phyloP scores from a whole-genome alignment of 345 rosid genomes.

The Aethionema arabicum region DNA sequence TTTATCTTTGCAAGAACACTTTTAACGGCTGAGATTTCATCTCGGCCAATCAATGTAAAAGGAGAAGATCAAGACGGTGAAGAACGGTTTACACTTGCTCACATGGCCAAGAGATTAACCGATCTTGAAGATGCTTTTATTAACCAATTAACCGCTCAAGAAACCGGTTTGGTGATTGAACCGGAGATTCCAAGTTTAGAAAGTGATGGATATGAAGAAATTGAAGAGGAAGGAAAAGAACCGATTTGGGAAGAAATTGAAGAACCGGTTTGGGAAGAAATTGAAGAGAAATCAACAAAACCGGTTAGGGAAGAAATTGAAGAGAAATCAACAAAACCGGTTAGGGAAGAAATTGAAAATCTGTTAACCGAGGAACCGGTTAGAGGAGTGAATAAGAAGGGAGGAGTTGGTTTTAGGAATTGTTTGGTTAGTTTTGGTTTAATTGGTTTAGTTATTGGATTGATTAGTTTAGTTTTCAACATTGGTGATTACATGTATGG shows the following conservation, averaged over 20 bases:
- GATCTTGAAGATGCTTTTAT: slow-evolving; percentile 17
- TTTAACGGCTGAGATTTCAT: slow-evolving; percentile 30
- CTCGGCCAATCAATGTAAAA: not conserved
- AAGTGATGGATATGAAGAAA: not conserved
- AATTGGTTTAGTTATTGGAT: slow-evolving; percentile 24
- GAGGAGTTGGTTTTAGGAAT: slow-evolving; percentile 13
- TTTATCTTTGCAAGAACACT: slow-evolving; percentile 11
- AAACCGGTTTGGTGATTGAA: not conserved
- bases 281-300: not conserved
- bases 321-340: slow-evolving; percentile 6
- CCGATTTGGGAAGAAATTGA: slow-evolving; percentile 10
- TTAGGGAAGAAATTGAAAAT: slow-evolving; percentile 3
- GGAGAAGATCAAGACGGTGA: slow-evolving; percentile 13
- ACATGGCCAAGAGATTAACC: slow-evolving; percentile 24
- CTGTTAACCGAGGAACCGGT: not conserved
- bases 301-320: slow-evolving; percentile 7
- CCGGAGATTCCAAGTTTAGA: not conserved
- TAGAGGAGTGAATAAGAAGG: slow-evolving; percentile 12
- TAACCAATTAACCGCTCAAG: not conserved
- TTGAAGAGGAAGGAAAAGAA: not conserved
- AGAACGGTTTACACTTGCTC: slow-evolving; percentile 2
- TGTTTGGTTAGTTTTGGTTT: slow-evolving; percentile 19
- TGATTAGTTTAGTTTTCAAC: slow-evolving; percentile 7
- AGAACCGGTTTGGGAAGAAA: slow-evolving; percentile 17
- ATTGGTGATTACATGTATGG: slow-evolving; percentile 6